Percentiles rank a stretch among this genome's conserved stretches.
Conservation (phyloP, 768 basidiomycete genomes). For the Naganishia vaughanmartiniae region DNA sequence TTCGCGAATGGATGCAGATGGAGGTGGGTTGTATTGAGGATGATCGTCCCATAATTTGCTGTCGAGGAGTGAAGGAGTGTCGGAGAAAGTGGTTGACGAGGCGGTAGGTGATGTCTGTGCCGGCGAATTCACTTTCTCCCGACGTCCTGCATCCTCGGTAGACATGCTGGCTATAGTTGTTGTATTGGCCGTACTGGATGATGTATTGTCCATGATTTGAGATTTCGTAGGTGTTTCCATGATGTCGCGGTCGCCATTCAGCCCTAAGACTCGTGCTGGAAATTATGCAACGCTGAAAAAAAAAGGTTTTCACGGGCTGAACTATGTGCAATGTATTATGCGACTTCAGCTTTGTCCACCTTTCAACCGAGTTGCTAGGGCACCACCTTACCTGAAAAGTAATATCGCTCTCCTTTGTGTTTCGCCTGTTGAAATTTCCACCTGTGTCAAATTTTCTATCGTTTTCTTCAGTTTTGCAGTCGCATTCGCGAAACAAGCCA, state of each 20-base stretch:
- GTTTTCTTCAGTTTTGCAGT: neutral
- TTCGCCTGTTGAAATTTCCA: slow-evolving; percentile 6
- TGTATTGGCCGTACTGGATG: slow-evolving; percentile 6
- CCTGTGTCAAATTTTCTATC: neutral
- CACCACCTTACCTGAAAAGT: neutral
- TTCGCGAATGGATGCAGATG: slow-evolving; percentile 41
- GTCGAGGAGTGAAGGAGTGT: slow-evolving; percentile 2
- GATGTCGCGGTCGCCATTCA: slow-evolving; percentile 22
- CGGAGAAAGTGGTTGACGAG: neutral
- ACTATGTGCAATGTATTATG: neutral
- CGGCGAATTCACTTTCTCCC: neutral
- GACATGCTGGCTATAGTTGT: neutral
- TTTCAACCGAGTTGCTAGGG: neutral
- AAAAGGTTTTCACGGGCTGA: neutral
- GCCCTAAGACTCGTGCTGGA: neutral
- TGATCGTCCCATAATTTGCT: slow-evolving; percentile 26
- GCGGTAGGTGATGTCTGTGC: neutral
- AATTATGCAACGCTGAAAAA: neutral
- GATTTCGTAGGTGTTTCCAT: slow-evolving; percentile 1
- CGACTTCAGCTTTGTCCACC: neutral
- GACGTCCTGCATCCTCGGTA: neutral
- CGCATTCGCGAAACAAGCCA: neutral
- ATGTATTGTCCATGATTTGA: neutral
- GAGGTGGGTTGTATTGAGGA: slow-evolving; percentile 28
- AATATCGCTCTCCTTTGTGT: neutral